Evolutionary conservation across 805 yeast genomes (phyloP), one percentile per base, ranked within the genome.

Genomic region (Candida montana): DNA sequence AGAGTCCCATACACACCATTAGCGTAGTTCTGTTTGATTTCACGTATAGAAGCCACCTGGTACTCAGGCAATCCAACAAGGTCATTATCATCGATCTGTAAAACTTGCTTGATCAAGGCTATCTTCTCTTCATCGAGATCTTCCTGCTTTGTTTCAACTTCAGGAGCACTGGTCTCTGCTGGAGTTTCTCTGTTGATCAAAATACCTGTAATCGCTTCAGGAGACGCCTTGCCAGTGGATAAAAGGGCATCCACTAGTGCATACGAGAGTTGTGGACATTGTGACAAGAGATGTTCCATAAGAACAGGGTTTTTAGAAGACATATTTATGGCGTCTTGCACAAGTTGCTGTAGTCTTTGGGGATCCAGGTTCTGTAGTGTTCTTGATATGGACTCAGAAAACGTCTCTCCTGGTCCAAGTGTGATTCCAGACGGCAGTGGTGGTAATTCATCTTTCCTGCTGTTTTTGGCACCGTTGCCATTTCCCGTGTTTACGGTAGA

Each of bases 221-320:
- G 35, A 5, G 41, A 35, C 1, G 32, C 38, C 13, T 31, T 47
- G 1, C 41, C 40, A 6, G 59, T 45, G 10, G 39, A 63, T 47
- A 81, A 56, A 46, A 87, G 62, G 2, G 81, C 68, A 55, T 90
- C 96, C 3, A 89, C 91, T 23, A 87, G 66, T 0, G 95, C 93
- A 59, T 80, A 88, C 2, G 86, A 66, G 35, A 91, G 67, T 59
- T 91, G 97, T 0, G 97, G 97, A 44, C 80, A 79, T 48, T 76
- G 76, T 21, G 71, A 71, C 15, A 90, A 64, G 27, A 90, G 63
- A 31, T 72, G 73, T 39, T 67, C 72, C 67, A 84, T 79, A 44
- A 78, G 63, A 6, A 68, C 69, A 0, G 86, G 84, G 44, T 80
- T 72, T 21, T 69, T 70, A 3, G 62, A 58, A 3, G 83, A 64